Percentiles rank a stretch among this genome's conserved stretches.
Conservation (phyloP, 495 filamentous ascomycete species). For the Tuber indicum region DNA sequence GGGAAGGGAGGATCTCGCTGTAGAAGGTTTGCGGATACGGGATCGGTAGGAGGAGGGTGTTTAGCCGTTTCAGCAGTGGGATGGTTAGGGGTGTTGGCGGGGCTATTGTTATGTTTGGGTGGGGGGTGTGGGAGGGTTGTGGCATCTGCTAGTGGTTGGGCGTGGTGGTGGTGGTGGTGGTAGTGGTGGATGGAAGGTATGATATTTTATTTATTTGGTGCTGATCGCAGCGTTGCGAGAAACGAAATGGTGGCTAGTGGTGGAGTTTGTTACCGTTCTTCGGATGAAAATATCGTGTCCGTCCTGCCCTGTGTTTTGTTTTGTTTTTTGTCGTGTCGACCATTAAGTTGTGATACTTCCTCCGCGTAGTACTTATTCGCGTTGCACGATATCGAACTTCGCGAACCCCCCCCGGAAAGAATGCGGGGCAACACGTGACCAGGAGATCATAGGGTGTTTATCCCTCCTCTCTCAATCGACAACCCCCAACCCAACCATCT, state of each 20-base stretch:
- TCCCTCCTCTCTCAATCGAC: no score
- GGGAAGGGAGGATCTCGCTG: conserved; percentile 62
- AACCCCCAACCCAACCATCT: no score
- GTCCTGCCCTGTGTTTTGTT: not conserved
- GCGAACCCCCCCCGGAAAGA: not conserved
- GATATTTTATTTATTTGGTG: not conserved
- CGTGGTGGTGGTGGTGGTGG: no score
- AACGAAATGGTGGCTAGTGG: not conserved
- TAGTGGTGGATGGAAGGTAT: not conserved
- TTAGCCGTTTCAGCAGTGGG: conserved; percentile 71
- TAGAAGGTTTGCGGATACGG: conserved; percentile 86
- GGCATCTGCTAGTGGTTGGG: conserved; percentile 5
- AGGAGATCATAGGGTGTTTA: not conserved
- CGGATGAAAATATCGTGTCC: not conserved
- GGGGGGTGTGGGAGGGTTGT: conserved; percentile 14
- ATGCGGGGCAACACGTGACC: not conserved
- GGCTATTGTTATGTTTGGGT: conserved; percentile 48
- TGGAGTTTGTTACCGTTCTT: not conserved
- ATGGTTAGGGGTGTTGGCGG: conserved; percentile 58
- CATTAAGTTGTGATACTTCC: not conserved
- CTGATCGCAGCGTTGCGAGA: not conserved
- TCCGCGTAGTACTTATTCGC: no score
- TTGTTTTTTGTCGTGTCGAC: not conserved
- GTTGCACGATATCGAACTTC: not conserved
- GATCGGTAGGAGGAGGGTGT: conserved; percentile 75